Evolutionary conservation across 1,139 yeast genomes (phyloP), one percentile per base, ranked within the genome.

Genomic region (Nadsonia starkeyi-henricii): DNA sequence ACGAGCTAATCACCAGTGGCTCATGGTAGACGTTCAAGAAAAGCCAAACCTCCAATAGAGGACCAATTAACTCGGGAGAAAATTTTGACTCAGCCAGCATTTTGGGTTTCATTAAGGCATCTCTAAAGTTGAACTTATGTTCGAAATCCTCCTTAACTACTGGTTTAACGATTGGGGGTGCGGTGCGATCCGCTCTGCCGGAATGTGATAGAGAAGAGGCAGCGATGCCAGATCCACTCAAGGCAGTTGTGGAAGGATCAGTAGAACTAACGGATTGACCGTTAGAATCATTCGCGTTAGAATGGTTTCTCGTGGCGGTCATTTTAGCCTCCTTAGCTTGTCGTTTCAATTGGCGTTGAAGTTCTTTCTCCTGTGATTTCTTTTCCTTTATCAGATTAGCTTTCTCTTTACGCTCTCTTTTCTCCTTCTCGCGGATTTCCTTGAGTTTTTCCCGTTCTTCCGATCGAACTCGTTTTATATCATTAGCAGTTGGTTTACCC

Each of bases 21-120:
- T 73, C 73, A 55, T 78, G 78, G 59, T 80, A 85, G 48, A 84
- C 75, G 59, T 85, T 85, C 45, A 85, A 64, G 56, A 85, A 85
- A 5, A 77, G 69, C 95, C 95, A 85, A 3, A 75, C 65, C 60
- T 83, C 89, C 39, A 85, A 55, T 28, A 66, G 49, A 4, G 55
- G 48, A 23, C 65, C 62, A 5, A 60, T 52, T 3, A 55, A 47
- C 30, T 48, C 53, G 57, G 51, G 43, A 5, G 48, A 44, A 45
- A 51, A 42, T 19, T 45, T 44, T 43, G 45, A 5, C 47, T 53
- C 43, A 41, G 46, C 8, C 20, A 49, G 45, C 17, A 47, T 47
- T 2, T 23, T 28, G 2, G 54, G 54, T 9, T 49, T 47, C 15
- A 47, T 26, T n/a, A 48, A 17, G 5, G 50, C 33, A 4, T 46